Evolutionary conservation across 179 eudicot species (phyloP), one percentile per base, ranked within the genome.

Genomic region (Patellifolia procumbens): DNA sequence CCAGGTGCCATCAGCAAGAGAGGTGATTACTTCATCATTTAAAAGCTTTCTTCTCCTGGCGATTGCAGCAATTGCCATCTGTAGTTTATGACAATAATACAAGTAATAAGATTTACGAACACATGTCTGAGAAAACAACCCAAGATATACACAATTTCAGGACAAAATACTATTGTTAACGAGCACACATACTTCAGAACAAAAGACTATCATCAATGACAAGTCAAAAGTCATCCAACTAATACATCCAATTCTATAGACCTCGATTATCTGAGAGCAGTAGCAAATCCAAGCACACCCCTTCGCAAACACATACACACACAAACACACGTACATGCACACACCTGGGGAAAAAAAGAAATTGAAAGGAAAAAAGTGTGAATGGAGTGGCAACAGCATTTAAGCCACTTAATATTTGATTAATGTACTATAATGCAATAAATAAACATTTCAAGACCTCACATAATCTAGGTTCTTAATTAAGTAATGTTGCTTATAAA

Each of bases 1-100:
- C 96, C 96, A 92, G 1, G 94, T 88, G 72, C 82, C 77, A 56
- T 94, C 98, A 65, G 91, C 96, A 78, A 94, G 87, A 74, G 91
- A 82, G 73, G 85, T 73, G 49, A 94, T 72, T 74, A 89, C 84
- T 46, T 89, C 87, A 72, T 94, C 93, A 74, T 81, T 83, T 79
- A 92, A 81, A 68, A 94, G 80, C 82, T 84, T 91, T 83, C 89
- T 89, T 82, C 96, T 87, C 79, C 94, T 89, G 49, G 97, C 94
- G 81, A 94, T 83, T 74, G 97, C 97, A 16, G 95, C 87, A 74
- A 94, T 81, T 75, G 93, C 83, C 85, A 89, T 76, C 97, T 94
- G 86, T 31, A 81, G 45, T 78, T 67, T 70, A 82, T 37, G 68
- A 64, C 46, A 58, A 10, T 70, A 56, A 26, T 43, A 70, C 74